Conservation (phyloP, 306 rosid genomes). For the Inga laurina region DNA sequence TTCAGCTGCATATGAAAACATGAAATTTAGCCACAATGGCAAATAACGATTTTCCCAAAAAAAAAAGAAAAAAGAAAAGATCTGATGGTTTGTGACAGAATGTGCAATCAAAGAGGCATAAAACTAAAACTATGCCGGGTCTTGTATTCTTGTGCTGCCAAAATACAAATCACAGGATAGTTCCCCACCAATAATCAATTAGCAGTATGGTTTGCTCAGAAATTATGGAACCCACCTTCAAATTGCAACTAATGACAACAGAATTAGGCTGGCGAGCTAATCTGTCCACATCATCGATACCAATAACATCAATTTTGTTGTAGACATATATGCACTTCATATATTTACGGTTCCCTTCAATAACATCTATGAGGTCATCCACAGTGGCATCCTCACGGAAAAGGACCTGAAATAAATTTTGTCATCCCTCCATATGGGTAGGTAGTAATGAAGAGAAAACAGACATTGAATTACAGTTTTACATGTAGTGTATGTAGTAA, state of each 20-base stretch:
- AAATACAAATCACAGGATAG: neutral
- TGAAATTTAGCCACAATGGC: neutral
- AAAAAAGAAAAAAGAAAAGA: neutral
- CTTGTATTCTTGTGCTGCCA: neutral
- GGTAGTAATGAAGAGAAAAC: neutral
- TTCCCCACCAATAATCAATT: neutral
- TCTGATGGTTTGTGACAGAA: neutral
- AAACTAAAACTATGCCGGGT: neutral
- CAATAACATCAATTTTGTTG: slow-evolving; percentile 97
- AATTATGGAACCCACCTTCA: slow-evolving; percentile 57
- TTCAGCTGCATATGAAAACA: slow-evolving; percentile 71
- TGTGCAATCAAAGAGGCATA: neutral
- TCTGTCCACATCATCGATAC: slow-evolving; percentile 95
- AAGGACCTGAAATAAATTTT: slow-evolving; percentile 61
- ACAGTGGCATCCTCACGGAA: slow-evolving; percentile 99
- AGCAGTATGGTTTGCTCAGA: neutral
- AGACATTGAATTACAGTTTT: neutral
- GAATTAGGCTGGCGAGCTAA: slow-evolving; percentile 94
- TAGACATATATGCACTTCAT: slow-evolving; percentile 97
- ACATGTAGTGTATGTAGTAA: slow-evolving; percentile 4
- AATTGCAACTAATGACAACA: slow-evolving; percentile 95
- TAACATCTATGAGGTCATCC: slow-evolving; percentile 95
- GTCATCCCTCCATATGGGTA: slow-evolving; percentile 11
- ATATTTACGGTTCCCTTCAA: slow-evolving; percentile 98
- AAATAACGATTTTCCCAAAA: neutral